Evolutionary conservation across 495 filamentous ascomycete species (phyloP), one percentile per base, ranked within the genome.

Genomic region (Penicillium bialowiezense): DNA sequence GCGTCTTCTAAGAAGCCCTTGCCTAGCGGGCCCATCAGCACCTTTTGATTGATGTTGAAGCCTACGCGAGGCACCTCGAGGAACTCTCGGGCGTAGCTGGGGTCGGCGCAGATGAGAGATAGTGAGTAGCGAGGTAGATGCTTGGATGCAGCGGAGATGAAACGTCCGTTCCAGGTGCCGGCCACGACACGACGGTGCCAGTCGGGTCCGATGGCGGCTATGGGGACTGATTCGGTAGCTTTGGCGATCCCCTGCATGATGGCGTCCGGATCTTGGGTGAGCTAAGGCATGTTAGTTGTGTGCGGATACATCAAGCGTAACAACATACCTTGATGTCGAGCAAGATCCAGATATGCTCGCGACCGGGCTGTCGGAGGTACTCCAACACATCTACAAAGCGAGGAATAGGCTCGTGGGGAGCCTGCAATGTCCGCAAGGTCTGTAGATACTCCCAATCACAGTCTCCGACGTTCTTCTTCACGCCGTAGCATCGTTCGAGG

Each of bases 301-400:
- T 15, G 5, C 17, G 2, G 48, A 50, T 45, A 44, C 21, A 8
- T 32, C 44, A 24, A 29, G 7, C 3, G 40, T 14, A 15, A 4
- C 7, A 26, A 8, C 3, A 28, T 67, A 89, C 84, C 69, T 97
- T 97, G 58, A 97, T 88, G 62, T 97, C 92, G 0, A 97, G 73
- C 35, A 97, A 64, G 3, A 91, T 41, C 91, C 92, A 96, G 4
- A 90, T 70, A 33, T 85, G 58, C 54, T 87, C 81, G 8, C 72
- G 44, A 1, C 68, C 78, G 0, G 84, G 83, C 24, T 77, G 60
- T 13, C 78, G 75, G 28, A 97, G 62, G 48, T 84, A 92, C 35
- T 80, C 72, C 2, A 97, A 71, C 33, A 97, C 68, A 53, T 97
- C 92, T n/a, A 62, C 43, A 14, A 97, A 68, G 1, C 87, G 74